phyloP scores from a whole-genome alignment of 495 filamentous ascomycete species.

The Darksidea phi region DNA sequence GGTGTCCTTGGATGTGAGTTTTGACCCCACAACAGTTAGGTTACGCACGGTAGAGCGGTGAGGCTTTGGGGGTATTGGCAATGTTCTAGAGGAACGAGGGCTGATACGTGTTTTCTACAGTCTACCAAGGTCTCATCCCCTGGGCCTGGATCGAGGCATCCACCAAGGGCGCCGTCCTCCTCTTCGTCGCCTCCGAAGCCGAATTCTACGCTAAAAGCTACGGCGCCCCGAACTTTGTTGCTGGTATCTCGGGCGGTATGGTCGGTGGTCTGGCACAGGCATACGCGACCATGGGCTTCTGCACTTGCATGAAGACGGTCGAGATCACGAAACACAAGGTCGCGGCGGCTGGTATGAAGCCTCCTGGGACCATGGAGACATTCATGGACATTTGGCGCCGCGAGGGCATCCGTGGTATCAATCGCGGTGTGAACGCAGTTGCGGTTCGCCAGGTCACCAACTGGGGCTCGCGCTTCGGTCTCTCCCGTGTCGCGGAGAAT shows the following conservation, averaged over 20 bases:
- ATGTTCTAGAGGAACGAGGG: not conserved
- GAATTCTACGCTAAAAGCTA: conserved; percentile 83
- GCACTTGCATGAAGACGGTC: conserved; percentile 99
- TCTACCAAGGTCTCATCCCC: conserved; percentile 98
- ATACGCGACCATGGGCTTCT: conserved; percentile 99
- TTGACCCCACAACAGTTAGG: not conserved
- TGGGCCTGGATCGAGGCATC: conserved; percentile 99
- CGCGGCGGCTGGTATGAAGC: conserved; percentile 76
- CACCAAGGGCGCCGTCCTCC: conserved; percentile 96
- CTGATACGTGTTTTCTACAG: conserved; percentile 50
- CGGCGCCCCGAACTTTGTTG: conserved; percentile 81
- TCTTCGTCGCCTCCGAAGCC: conserved; percentile 98
- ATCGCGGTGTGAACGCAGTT: conserved; percentile 96
- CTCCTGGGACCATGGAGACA: conserved; percentile 81
- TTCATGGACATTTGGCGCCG: conserved; percentile 96
- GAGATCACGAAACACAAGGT: conserved; percentile 99
- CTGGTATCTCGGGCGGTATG: conserved; percentile 90
- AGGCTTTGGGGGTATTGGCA: not conserved
- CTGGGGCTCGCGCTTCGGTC: conserved; percentile 95
- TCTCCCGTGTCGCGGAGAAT: conserved; percentile 84
- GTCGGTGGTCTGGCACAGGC: conserved; percentile 93
- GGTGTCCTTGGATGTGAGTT: conserved; percentile 92
- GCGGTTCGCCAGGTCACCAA: conserved; percentile 99
- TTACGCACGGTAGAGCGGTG: not conserved
- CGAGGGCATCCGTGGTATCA: conserved; percentile 95